Conservation (phyloP, 2,329 filamentous ascomycete species). For the Nemania bipapillata region DNA sequence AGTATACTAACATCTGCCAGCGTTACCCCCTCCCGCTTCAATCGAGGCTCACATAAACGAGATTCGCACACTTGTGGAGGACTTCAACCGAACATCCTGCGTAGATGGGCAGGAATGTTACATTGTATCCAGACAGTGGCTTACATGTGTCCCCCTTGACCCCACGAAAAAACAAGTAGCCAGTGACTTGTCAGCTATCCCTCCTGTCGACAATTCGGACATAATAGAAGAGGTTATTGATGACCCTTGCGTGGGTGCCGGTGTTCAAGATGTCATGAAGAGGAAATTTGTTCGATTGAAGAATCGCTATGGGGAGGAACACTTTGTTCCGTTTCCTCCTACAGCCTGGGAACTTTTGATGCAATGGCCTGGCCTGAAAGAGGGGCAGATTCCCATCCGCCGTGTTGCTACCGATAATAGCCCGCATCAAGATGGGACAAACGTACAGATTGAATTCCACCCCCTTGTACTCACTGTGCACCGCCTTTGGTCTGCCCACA, state of each 20-base stretch:
- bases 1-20: slow-evolving; percentile 37
- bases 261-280: slow-evolving; percentile 48
- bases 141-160: slow-evolving; percentile 75
- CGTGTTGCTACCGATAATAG: slow-evolving; percentile 82
- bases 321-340: slow-evolving; percentile 80
- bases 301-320: slow-evolving; percentile 72
- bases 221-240: slow-evolving; percentile 73
- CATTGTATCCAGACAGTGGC: slow-evolving; percentile 82
- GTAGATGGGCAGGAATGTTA: slow-evolving; percentile 79
- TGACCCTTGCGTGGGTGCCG: slow-evolving; percentile 57
- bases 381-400: slow-evolving; percentile 75
- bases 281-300: slow-evolving; percentile 77
- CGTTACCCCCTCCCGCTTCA: slow-evolving; percentile 49
- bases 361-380: slow-evolving; percentile 81
- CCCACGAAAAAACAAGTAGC: slow-evolving; percentile 66
- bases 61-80: slow-evolving; percentile 71
- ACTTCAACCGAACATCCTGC: slow-evolving; percentile 63
- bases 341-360: slow-evolving; percentile 84
- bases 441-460: slow-evolving; percentile 83
- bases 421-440: slow-evolving; percentile 64
- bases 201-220: slow-evolving; percentile 87
- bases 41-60: slow-evolving; percentile 78
- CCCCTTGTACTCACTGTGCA: slow-evolving; percentile 87
- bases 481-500: slow-evolving; percentile 74
- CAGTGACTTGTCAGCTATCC: slow-evolving; percentile 71